Conservation (phyloP, 2,329 filamentous ascomycete species). For the Raffaelea albimanens region DNA sequence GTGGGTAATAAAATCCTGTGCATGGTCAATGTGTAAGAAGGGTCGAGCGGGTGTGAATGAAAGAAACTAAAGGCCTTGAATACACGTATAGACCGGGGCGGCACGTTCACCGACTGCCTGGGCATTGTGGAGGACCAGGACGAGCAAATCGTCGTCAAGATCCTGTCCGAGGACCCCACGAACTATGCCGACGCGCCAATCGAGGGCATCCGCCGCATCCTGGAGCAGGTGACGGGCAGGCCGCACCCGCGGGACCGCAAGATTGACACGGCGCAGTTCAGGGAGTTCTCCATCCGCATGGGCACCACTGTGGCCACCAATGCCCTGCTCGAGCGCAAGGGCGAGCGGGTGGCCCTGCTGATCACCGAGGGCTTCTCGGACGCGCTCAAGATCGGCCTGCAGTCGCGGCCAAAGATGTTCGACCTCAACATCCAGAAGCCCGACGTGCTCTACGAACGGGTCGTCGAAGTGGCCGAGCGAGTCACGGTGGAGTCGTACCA, state of each 20-base stretch:
- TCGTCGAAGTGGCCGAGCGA: constrained; percentile 81
- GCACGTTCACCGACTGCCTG: constrained; percentile 88
- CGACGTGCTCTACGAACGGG: constrained; percentile 74
- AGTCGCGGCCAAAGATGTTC: constrained; percentile 82
- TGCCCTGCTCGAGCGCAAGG: constrained; percentile 80
- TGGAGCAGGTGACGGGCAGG: constrained; percentile 64
- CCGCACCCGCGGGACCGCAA: constrained; percentile 73
- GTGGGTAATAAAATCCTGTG: no score
- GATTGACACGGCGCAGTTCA: constrained; percentile 73
- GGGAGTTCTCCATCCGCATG: constrained; percentile 72
- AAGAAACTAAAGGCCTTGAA: no score
- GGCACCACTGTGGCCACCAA: constrained; percentile 93
- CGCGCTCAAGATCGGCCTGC: constrained; percentile 81
- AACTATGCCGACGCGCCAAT: constrained; percentile 92
- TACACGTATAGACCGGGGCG: constrained; percentile 74
- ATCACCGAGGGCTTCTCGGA: constrained; percentile 84
- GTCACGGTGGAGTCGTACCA: constrained; percentile 64
- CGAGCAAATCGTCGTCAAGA: constrained; percentile 27
- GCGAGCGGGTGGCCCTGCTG: constrained; percentile 77
- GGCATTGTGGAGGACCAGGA: constrained; percentile 51
- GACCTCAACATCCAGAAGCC: constrained; percentile 81
- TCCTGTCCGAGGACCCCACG: constrained; percentile 70
- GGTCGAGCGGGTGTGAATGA: no score
- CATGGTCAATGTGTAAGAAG: no score
- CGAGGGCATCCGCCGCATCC: constrained; percentile 79